Evolutionary conservation across 768 basidiomycete species (phyloP).

Genomic region (Naganishia vishniacii): DNA sequence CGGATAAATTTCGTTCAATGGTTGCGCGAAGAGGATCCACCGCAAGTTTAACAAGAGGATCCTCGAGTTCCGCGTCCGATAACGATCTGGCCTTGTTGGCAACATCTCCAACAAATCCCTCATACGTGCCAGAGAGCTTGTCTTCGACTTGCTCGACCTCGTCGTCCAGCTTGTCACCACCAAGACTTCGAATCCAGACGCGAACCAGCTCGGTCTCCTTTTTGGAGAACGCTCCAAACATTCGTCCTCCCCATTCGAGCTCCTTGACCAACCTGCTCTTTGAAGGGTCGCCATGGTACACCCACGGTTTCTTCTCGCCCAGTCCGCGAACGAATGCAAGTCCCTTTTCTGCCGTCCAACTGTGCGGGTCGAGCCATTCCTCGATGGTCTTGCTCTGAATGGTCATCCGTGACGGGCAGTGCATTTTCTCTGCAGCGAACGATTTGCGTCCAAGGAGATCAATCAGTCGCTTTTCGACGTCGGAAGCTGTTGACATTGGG

Average conservation of each 20-base stretch:
- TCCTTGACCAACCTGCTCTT: conserved; percentile 35
- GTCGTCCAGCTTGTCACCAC: conserved; percentile 1
- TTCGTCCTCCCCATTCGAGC: conserved; percentile 41
- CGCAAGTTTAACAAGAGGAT: conserved; percentile 11
- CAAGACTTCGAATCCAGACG: conserved; percentile 32
- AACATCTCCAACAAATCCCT: conserved; percentile 2
- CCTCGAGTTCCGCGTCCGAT: conserved; percentile 1
- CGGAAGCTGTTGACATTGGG: conserved; percentile 5
- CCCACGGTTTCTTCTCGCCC: conserved; percentile 34
- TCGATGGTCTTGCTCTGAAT: conserved; percentile 31
- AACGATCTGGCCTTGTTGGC: background rate
- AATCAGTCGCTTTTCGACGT: conserved; percentile 27
- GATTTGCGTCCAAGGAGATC: conserved; percentile 33
- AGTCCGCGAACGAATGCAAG: conserved; percentile 35
- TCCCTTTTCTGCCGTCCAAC: conserved; percentile 26
- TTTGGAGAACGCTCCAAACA: conserved; percentile 44
- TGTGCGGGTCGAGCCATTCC: conserved; percentile 35
- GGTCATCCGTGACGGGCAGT: conserved; percentile 35
- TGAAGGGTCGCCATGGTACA: conserved; percentile 31
- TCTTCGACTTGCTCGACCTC: background rate
- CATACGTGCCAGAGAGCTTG: conserved; percentile 3
- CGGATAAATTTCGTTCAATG: background rate
- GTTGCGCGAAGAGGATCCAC: conserved; percentile 2
- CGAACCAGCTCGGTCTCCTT: conserved; percentile 31
- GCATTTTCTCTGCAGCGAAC: conserved; percentile 36